Percentiles rank a stretch among this genome's conserved stretches.
phyloP scores from a whole-genome alignment of 495 filamentous ascomycete species.

The Daldinia bambusicola region DNA sequence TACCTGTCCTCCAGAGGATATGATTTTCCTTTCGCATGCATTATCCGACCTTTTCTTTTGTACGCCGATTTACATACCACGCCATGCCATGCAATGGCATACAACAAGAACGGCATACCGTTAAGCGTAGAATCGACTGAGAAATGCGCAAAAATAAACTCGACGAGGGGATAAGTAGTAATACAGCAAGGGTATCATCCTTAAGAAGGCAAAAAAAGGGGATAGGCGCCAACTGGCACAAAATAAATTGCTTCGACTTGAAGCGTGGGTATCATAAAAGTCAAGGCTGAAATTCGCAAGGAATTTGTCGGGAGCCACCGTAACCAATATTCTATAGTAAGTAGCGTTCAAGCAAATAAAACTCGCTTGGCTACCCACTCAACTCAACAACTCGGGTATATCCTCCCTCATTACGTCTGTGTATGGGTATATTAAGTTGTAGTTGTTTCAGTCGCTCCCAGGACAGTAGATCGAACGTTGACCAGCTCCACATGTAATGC shows the following conservation, averaged over 20 bases:
- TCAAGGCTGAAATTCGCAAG: conserved; percentile 1
- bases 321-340: conserved; percentile 14
- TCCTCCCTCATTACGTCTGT: conserved; percentile 26
- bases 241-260: conserved; percentile 18
- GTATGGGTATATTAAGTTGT: conserved; percentile 1
- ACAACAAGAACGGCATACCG: conserved; percentile 6
- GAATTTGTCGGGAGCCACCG: conserved; percentile 6
- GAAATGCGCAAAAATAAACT: conserved; percentile 6
- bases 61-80: conserved; percentile 26
- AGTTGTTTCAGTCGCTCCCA: not conserved
- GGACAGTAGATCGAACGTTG: conserved; percentile 14
- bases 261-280: conserved; percentile 36
- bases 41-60: conserved; percentile 29
- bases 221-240: conserved; percentile 7
- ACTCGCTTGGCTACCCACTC: conserved; percentile 27
- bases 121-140: conserved; percentile 1
- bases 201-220: conserved; percentile 1
- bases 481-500: conserved; percentile 8
- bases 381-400: conserved; percentile 32
- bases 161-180: conserved; percentile 21
- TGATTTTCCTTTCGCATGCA: conserved; percentile 20
- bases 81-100: conserved; percentile 21
- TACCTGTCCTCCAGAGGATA: conserved; percentile 14
- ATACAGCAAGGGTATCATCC: conserved; percentile 40
- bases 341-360: conserved; percentile 11